Percentiles rank a stretch among this genome's conserved stretches.
These are phyloP conservation scores for Myriosclerotinia duriaeana DNA, from an alignment of 2,329 filamentous ascomycete genomes.

Conservation along the genomic window DNA sequence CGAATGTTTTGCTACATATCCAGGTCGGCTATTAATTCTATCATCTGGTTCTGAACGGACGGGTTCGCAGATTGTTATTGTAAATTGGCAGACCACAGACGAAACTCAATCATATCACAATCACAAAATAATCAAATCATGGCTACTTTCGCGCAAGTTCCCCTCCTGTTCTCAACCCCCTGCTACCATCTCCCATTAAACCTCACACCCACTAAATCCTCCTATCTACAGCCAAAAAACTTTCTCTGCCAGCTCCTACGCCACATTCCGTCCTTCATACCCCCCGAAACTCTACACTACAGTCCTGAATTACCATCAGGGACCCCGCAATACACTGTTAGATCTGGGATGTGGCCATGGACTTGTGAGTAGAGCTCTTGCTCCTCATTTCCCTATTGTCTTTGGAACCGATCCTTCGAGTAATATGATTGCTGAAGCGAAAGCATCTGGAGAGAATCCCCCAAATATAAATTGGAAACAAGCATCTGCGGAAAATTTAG, in stretches of 20 bases:
- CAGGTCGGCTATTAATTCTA: too few relatives aligned
- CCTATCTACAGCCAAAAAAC: slow-evolving; percentile 48
- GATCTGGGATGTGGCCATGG: slow-evolving; percentile 67
- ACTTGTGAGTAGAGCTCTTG: slow-evolving; percentile 54
- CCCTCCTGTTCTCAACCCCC: not conserved
- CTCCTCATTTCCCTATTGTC: slow-evolving; percentile 51
- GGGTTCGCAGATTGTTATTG: not conserved
- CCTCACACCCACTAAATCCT: slow-evolving; percentile 5
- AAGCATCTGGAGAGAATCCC: slow-evolving; percentile 40
- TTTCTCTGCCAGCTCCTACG: slow-evolving; percentile 58
- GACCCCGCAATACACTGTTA: slow-evolving; percentile 44
- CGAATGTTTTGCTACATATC: too few relatives aligned
- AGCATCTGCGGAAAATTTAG: slow-evolving; percentile 54
- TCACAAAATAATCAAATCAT: slow-evolving; percentile 37
- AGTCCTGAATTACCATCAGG: slow-evolving; percentile 54
- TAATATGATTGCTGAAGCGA: slow-evolving; percentile 56
- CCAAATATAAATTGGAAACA: slow-evolving; percentile 51
- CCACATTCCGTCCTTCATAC: slow-evolving; percentile 60
- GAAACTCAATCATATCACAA: not conserved
- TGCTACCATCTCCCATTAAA: slow-evolving; percentile 23
- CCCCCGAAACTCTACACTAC: slow-evolving; percentile 55
- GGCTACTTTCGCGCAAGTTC: slow-evolving; percentile 51
- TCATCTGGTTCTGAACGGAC: too few relatives aligned
- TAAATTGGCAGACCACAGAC: not conserved
- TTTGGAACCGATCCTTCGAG: slow-evolving; percentile 57